phyloP scores from a whole-genome alignment of 2,329 filamentous ascomycete species.

The Acephala macrosclerotiorum region DNA sequence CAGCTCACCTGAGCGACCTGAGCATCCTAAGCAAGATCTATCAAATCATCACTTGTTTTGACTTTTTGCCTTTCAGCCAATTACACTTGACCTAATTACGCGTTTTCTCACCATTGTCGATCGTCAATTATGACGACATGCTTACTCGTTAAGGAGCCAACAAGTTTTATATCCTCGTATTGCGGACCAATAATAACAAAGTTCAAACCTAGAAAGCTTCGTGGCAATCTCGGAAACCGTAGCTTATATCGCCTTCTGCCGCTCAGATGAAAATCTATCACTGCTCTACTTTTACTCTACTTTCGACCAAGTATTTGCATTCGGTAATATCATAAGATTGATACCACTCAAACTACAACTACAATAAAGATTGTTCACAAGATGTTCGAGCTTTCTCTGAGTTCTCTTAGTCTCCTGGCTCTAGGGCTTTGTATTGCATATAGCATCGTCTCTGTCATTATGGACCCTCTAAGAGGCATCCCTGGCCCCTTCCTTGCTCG shows the following conservation, averaged over 20 bases:
- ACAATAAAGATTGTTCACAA: not conserved
- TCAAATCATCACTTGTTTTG: too few species aligned
- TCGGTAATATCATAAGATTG: not conserved
- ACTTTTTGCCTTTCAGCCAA: not conserved
- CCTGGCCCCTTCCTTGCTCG: too few species aligned
- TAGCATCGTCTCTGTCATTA: not conserved
- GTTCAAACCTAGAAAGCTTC: not conserved
- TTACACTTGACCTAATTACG: not conserved
- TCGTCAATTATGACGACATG: not conserved
- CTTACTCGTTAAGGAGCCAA: too few species aligned
- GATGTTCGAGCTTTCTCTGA: not conserved
- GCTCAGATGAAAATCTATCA: not conserved
- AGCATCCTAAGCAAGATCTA: too few species aligned
- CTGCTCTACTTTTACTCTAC: not conserved
- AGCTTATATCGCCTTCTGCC: not conserved
- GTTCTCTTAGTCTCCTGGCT: not conserved
- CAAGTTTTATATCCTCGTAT: not conserved
- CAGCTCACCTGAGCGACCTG: too few species aligned
- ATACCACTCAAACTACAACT: too few species aligned
- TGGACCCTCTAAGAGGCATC: not conserved
- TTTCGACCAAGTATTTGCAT: not conserved
- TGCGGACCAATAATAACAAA: not conserved
- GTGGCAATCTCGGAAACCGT: not conserved
- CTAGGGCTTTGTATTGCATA: not conserved
- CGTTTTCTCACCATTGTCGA: not conserved